phyloP scores from a whole-genome alignment of 2,329 filamentous ascomycete species.

The Arachnopeziza araneosa region DNA sequence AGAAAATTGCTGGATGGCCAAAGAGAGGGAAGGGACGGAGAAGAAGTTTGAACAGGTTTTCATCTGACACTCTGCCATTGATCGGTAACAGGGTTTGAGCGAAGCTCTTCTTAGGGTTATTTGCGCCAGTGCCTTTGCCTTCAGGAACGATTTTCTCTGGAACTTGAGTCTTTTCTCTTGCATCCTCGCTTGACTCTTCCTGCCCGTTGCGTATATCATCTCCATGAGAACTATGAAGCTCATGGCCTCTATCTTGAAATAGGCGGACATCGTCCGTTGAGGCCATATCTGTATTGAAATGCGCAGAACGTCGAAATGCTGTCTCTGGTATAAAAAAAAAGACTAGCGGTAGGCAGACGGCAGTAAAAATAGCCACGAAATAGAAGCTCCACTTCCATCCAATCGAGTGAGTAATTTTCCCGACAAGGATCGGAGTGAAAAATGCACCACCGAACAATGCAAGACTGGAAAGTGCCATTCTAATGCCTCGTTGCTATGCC shows the following conservation, averaged over 20 bases:
- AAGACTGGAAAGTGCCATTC: conserved; percentile 78
- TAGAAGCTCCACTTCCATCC: conserved; percentile 89
- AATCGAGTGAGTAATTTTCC: conserved; percentile 67
- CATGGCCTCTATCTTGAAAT: background rate
- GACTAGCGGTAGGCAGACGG: conserved; percentile 61
- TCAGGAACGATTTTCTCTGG: background rate
- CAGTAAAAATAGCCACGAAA: conserved; percentile 79
- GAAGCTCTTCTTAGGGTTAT: conserved; percentile 48
- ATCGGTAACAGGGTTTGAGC: conserved; percentile 60
- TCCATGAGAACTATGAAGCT: background rate
- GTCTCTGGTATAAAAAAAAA: conserved; percentile 83
- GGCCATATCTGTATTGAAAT: conserved; percentile 64
- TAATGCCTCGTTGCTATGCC: conserved; percentile 62
- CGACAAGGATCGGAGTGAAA: conserved; percentile 82
- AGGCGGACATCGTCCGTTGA: conserved; percentile 18
- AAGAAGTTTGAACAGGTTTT: conserved; percentile 59
- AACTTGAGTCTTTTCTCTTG: background rate
- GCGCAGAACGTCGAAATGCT: conserved; percentile 61
- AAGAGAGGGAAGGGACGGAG: conserved; percentile 79
- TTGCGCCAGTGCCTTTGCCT: background rate
- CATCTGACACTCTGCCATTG: conserved; percentile 76
- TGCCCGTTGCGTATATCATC: background rate
- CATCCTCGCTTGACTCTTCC: background rate
- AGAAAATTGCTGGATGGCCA: conserved; percentile 78
- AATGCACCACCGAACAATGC: conserved; percentile 67